phyloP scores from a whole-genome alignment of 2,329 filamentous ascomycete genomes.

The Penicillium sp. region DNA sequence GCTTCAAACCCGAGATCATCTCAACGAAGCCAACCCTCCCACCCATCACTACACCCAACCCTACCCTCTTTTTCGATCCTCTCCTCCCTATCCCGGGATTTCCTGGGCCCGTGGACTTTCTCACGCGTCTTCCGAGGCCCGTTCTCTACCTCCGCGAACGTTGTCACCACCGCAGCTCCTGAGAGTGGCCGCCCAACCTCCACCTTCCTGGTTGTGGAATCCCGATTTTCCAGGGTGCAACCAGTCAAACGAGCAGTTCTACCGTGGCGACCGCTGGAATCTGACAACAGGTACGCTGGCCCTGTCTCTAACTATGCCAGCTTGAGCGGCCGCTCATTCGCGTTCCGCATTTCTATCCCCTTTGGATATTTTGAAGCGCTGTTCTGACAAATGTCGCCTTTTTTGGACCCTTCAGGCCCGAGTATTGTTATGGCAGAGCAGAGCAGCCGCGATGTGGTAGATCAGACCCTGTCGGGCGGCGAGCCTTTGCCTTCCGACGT shows the following conservation, averaged over 20 bases:
- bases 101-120: conserved; percentile 26
- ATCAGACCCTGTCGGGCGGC: conserved; percentile 66
- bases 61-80: conserved; percentile 14
- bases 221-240: conserved; percentile 32
- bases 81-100: conserved; percentile 26
- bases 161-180: conserved; percentile 13
- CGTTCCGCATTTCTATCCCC: conserved; percentile 14
- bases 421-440: conserved; percentile 71
- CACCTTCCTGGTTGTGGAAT: conserved; percentile 32
- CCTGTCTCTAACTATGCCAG: conserved; percentile 9
- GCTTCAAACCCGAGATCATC: conserved; percentile 41
- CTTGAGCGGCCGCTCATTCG: conserved; percentile 16
- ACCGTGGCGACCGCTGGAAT: conserved; percentile 44
- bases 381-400: conserved; percentile 37
- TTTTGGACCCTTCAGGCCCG: conserved; percentile 42
- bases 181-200: conserved; percentile 26
- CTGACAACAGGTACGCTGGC: conserved; percentile 43
- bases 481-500: conserved; percentile 63
- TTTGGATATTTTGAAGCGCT: conserved; percentile 13
- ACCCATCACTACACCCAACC: conserved; percentile 28
- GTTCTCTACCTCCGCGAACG: conserved; percentile 17
- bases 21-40: conserved; percentile 31
- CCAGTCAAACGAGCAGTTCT: conserved; percentile 36
- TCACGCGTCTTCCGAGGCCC: conserved; percentile 21
- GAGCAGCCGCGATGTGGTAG: conserved; percentile 69